Evolutionary conservation across 2,329 filamentous ascomycete species (phyloP), one percentile per base, ranked within the genome.

Genomic region (Diaporthe destruens): DNA sequence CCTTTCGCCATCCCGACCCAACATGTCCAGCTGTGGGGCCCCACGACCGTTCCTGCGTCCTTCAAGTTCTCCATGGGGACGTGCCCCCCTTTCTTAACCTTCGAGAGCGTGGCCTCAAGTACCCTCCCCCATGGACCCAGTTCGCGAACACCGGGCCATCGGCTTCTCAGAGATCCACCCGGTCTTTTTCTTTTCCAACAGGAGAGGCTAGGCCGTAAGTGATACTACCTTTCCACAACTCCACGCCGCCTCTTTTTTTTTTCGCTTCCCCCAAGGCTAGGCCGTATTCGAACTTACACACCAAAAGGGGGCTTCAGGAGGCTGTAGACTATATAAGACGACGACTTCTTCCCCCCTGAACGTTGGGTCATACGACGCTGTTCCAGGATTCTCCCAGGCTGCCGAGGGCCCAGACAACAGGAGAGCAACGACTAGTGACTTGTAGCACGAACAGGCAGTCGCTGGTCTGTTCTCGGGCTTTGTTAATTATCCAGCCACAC

Each of bases 61-160:
- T 65, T n/a, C n/a, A n/a, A n/a, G n/a, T n/a, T 51, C 61, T 51
- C 61, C 61, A 51, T 20, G 61, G 61, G 61, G 61, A 25, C 59
- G 44, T 65, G 59, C 44, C n/a, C 44, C 44, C 59, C 20, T 23
- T 9, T 11, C 14, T 32, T 39, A 25, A 23, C 1, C 20, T 65
- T 65, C 61, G 61, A 65, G 61, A 53, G 61, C 61, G 44, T 65
- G 61, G 61, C 61, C 44, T 65, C 29, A 29, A 29, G 29, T 29
- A 5, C 29, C 29, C 36, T 20, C 36, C 11, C 29, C 61, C 29
- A 65, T 11, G 44, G 61, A 25, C 44, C 61, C 61, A 36, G 12
- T 51, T 65, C 44, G 44, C 61, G 44, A 65, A 23, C 61, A 51
- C 61, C 44, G 61, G 61, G 44, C 61, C 44, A 65, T 51, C 44